Conservation (phyloP, 257 asterid species). For the Ligustrum vulgare region DNA sequence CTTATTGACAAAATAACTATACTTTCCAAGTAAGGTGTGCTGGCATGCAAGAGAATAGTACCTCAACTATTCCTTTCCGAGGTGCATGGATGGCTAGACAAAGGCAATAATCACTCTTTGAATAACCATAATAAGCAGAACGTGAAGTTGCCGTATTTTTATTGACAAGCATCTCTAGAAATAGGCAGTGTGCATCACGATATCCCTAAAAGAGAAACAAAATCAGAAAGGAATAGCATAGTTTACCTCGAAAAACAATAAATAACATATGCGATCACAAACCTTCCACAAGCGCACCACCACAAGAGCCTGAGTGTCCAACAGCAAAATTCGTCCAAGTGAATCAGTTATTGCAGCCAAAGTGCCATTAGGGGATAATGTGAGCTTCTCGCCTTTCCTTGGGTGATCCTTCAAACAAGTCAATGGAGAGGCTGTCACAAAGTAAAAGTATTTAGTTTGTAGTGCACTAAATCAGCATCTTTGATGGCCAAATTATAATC, state of each 20-base stretch:
- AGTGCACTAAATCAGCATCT: constrained; percentile 21
- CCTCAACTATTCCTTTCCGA: constrained; percentile 95
- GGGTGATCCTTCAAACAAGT: constrained; percentile 95
- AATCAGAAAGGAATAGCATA: neutral
- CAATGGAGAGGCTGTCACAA: constrained; percentile 77
- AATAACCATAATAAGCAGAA: constrained; percentile 38
- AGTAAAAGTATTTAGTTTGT: constrained; percentile 8
- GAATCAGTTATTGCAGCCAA: constrained; percentile 98
- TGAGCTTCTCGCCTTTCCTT: constrained; percentile 93
- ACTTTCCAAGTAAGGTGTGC: neutral
- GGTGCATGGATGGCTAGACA: constrained; percentile 98
- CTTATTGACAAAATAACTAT: neutral
- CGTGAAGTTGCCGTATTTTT: constrained; percentile 45
- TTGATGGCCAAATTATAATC: constrained; percentile 14
- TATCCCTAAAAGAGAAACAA: constrained; percentile 65
- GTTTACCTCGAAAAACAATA: constrained; percentile 7
- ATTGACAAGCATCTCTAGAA: constrained; percentile 84
- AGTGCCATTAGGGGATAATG: constrained; percentile 92
- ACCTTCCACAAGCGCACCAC: constrained; percentile 99
- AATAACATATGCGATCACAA: neutral
- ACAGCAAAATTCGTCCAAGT: constrained; percentile 92
- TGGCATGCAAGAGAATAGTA: constrained; percentile 27
- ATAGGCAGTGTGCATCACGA: constrained; percentile 95
- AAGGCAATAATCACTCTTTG: constrained; percentile 81
- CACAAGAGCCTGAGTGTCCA: constrained; percentile 91